These are phyloP conservation scores for Globisporangium polare DNA, from an alignment of 352 stramenopile genomes.

Conservation along the genomic window DNA sequence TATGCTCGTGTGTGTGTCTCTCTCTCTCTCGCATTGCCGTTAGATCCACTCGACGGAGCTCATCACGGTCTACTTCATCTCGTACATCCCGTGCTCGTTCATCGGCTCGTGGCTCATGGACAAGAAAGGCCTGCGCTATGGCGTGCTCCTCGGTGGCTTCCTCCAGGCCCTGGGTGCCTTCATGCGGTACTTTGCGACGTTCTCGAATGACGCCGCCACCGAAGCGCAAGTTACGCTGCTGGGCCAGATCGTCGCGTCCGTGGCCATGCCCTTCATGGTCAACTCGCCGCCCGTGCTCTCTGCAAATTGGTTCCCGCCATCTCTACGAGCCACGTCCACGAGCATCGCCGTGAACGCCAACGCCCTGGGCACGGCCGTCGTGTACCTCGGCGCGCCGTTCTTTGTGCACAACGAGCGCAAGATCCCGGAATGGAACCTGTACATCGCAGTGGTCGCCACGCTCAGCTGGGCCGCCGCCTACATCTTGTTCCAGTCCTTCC, in stretches of 20 bases:
- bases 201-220: slow-evolving; percentile 12
- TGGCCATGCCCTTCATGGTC: slow-evolving; percentile 86
- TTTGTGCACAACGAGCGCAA: slow-evolving; percentile 32
- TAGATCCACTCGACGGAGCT: slow-evolving; percentile 69
- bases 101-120: slow-evolving; percentile 80
- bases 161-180: slow-evolving; percentile 48
- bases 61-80: slow-evolving; percentile 77
- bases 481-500: slow-evolving; percentile 46
- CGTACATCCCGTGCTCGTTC: slow-evolving; percentile 79
- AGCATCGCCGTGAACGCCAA: slow-evolving; percentile 77
- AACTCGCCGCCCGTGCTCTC: slow-evolving; percentile 73
- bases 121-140: slow-evolving; percentile 62
- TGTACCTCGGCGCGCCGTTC: slow-evolving; percentile 54
- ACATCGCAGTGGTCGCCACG: slow-evolving; percentile 29
- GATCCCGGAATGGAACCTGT: slow-evolving; percentile 43
- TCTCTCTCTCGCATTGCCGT: neutral
- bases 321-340: slow-evolving; percentile 57
- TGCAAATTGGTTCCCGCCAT: slow-evolving; percentile 70
- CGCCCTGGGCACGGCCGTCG: slow-evolving; percentile 56
- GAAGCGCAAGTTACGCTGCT: slow-evolving; percentile 46
- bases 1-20: too few species aligned
- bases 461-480: slow-evolving; percentile 17
- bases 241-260: slow-evolving; percentile 56
- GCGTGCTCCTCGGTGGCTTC: slow-evolving; percentile 50
- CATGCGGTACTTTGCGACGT: slow-evolving; percentile 43